Percentiles rank a stretch among this genome's conserved stretches.
phyloP scores from a whole-genome alignment of 768 basidiomycete species.

The Naganishia friedmannii region DNA sequence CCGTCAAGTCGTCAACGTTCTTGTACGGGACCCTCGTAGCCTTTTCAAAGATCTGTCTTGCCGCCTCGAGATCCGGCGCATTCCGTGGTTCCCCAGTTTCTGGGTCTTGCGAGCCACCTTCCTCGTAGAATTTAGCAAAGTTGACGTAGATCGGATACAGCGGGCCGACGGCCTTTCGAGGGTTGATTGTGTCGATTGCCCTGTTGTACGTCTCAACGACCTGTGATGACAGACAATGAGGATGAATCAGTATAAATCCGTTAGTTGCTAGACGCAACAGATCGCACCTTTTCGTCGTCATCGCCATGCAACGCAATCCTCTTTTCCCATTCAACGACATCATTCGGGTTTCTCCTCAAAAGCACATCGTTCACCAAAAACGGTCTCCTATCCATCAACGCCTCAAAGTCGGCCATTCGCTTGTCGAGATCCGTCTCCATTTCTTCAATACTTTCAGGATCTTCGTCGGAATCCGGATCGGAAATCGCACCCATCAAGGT shows the following conservation, averaged over 20 bases:
- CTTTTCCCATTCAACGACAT: slow-evolving; percentile 99
- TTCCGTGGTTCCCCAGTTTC: slow-evolving; percentile 62
- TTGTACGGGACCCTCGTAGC: slow-evolving; percentile 88
- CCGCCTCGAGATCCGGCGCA: slow-evolving; percentile 75
- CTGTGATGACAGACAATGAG: slow-evolving; percentile 53
- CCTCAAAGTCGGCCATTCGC: slow-evolving; percentile 89
- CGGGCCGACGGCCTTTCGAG: slow-evolving; percentile 85
- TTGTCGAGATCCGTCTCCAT: slow-evolving; percentile 77
- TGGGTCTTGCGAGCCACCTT: slow-evolving; percentile 66
- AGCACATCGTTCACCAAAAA: slow-evolving; percentile 96
- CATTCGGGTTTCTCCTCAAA: slow-evolving; percentile 86
- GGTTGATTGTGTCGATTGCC: slow-evolving; percentile 80
- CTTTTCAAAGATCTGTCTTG: slow-evolving; percentile 89
- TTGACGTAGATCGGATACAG: slow-evolving; percentile 85
- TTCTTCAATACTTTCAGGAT: slow-evolving; percentile 67
- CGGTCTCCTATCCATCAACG: slow-evolving; percentile 86
- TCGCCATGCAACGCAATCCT: slow-evolving; percentile 87
- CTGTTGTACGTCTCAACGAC: slow-evolving; percentile 88
- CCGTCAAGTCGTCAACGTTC: slow-evolving; percentile 93
- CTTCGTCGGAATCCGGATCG: slow-evolving; percentile 69
- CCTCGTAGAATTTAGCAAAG: slow-evolving; percentile 97
- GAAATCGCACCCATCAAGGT: slow-evolving; percentile 83
- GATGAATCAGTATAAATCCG: not conserved
- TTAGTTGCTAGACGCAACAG: not conserved
- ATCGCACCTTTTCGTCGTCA: slow-evolving; percentile 84